Base-by-base conservation (phyloP, 768 basidiomycete genomes). In the Lentinula raphanica region DNA sequence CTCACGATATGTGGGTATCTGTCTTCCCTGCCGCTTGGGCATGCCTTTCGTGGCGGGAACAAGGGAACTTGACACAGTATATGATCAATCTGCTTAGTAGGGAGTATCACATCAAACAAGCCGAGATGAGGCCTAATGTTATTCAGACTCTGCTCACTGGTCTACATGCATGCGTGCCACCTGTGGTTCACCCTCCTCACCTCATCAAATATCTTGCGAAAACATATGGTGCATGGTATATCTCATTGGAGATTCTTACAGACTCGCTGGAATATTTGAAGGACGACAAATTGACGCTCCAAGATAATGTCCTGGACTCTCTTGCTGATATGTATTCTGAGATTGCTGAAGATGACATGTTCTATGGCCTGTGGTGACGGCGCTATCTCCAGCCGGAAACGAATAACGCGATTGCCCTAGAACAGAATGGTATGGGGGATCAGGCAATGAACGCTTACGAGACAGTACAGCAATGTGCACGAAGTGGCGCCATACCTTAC, bases 391-490 rank as follows among this genome's bases (percentile, higher is more conserved):
- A 92, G 63, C 71, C 80, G 3, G 97, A 99, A 65, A 98, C 95
- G 17, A 97, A 96, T 61, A 79, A 85, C 11, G 91, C 86, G 2
- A 76, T 95, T 23, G 85, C 92, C 2, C 94, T 89, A 64, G 97
- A 99, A 71, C 97, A 99, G 69, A 90, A 90, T 61, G 97, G 97
- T 12, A 88, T 98, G 82, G 99, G 96, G 95, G 89, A 92, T 29
- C 87, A 94, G 65, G 94, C 97, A 0, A 83, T 90, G 38, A 83
- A 78, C 60, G 81, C 87, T 39, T 98, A 99, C 71, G 97, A 99
- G 71, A 74, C 77, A 25, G 97, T 94, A 1, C 95, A 98, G 72
- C 86, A 77, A 63, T 90, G 87, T 70, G 88, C 94, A 7, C 81
- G 94, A 46, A 78, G 82, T 3, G 92, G 93, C 4, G 75, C 82